These are phyloP conservation scores for Nannizziopsis arthrosporioides DNA, from an alignment of 2,329 filamentous ascomycete genomes.

Conservation along the genomic window DNA sequence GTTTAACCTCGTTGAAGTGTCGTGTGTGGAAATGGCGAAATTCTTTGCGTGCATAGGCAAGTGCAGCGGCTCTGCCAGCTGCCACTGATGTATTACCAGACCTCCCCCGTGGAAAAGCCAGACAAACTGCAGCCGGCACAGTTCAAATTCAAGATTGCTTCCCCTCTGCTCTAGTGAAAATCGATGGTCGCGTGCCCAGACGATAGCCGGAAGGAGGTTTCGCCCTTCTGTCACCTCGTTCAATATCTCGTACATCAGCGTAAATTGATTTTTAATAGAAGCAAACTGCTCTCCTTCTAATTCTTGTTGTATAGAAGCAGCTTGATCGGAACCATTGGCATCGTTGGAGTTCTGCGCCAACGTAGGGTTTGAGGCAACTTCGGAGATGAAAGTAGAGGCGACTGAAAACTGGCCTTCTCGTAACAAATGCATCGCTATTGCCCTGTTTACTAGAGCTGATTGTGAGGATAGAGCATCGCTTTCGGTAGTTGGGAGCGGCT, in stretches of 20 bases:
- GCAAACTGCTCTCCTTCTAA: constrained; percentile 50
- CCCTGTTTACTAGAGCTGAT: constrained; percentile 70
- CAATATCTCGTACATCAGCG: constrained; percentile 82
- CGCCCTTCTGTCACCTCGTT: constrained; percentile 58
- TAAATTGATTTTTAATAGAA: constrained; percentile 67
- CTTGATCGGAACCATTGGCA: constrained; percentile 26
- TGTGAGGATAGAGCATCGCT: constrained; percentile 70
- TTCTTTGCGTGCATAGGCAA: constrained; percentile 62
- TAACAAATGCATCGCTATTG: constrained; percentile 91
- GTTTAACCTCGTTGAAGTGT: constrained; percentile 67
- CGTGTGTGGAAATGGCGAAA: constrained; percentile 64
- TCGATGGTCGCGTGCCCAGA: constrained; percentile 68
- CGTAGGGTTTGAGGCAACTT: constrained; percentile 45
- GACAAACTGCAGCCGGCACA: constrained; percentile 79
- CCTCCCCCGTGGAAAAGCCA: constrained; percentile 65
- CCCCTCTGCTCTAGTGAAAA: constrained; percentile 63
- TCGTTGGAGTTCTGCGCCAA: constrained; percentile 23
- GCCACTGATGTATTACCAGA: constrained; percentile 13
- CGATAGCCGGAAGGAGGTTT: constrained; percentile 72
- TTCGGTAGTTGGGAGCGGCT: constrained; percentile 60
- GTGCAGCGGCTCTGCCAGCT: constrained; percentile 41
- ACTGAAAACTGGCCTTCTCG: constrained; percentile 89
- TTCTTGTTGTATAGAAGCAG: constrained; percentile 37
- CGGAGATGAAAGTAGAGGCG: constrained; percentile 70
- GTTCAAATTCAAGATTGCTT: constrained; percentile 89